Evolutionary conservation across 1,139 yeast species (phyloP).

Genomic region (Nadsonia starkeyi-henricii): DNA sequence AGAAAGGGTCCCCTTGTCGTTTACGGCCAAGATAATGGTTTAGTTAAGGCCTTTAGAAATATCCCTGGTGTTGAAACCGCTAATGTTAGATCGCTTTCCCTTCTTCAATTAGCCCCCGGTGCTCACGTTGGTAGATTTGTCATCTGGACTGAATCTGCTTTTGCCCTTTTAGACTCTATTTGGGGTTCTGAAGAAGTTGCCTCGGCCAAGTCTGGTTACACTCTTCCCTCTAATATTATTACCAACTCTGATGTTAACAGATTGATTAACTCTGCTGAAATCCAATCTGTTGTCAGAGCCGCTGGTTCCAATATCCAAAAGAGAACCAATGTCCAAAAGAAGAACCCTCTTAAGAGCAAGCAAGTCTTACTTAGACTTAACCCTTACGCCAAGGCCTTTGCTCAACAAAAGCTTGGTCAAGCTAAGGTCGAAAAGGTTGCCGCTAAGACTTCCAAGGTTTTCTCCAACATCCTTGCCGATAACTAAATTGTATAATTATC

Average conservation of each 20-base stretch:
- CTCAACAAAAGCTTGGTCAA: slow-evolving; percentile 84
- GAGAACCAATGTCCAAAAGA: slow-evolving; percentile 75
- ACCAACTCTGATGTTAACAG: slow-evolving; percentile 93
- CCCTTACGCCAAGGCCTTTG: slow-evolving; percentile 98
- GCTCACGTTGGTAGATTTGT: slow-evolving; percentile 99
- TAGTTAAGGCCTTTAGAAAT: slow-evolving; percentile 98
- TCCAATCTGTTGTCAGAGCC: slow-evolving; percentile 93
- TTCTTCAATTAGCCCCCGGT: slow-evolving; percentile 99
- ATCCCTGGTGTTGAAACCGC: slow-evolving; percentile 99
- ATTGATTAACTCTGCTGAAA: slow-evolving; percentile 97
- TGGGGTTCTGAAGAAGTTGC: slow-evolving; percentile 89
- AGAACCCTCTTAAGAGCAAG: slow-evolving; percentile 99
- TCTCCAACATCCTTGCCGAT: background rate
- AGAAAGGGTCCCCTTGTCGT: slow-evolving; percentile 99
- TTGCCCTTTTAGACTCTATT: slow-evolving; percentile 90
- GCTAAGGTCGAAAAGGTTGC: slow-evolving; percentile 58
- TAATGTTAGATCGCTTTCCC: slow-evolving; percentile 82
- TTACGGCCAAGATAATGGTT: slow-evolving; percentile 95
- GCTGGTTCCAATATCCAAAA: slow-evolving; percentile 90
- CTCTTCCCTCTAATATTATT: slow-evolving; percentile 88
- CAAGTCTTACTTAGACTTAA: slow-evolving; percentile 94
- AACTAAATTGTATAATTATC: background rate
- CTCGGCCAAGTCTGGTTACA: slow-evolving; percentile 77
- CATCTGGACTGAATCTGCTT: slow-evolving; percentile 99
- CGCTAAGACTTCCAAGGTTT: slow-evolving; percentile 18